Conservation (phyloP, 345 rosid genomes). For the Microcos paniculata region DNA sequence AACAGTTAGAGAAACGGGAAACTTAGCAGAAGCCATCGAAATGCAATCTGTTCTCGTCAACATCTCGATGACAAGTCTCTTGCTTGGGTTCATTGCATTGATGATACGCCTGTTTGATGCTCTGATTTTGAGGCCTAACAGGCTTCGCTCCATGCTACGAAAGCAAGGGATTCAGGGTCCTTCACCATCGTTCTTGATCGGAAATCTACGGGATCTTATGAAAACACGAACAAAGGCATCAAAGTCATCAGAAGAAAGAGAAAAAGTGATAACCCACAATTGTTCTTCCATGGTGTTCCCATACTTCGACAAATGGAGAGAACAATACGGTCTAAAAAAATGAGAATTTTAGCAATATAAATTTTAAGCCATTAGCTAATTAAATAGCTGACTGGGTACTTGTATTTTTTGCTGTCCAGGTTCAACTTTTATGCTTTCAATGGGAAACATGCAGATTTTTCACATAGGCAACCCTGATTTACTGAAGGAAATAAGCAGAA, state of each 20-base stretch:
- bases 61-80: neutral
- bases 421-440: conserved; percentile 26
- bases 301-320: conserved; percentile 31
- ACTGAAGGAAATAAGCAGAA: conserved; percentile 31
- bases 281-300: conserved; percentile 30
- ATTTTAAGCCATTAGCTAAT: neutral
- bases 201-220: conserved; percentile 38
- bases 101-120: neutral
- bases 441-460: conserved; percentile 34
- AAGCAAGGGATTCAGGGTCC: conserved; percentile 47
- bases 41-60: neutral
- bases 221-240: neutral
- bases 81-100: neutral
- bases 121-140: conserved; percentile 24
- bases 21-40: neutral
- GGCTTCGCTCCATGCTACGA: conserved; percentile 26
- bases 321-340: conserved; percentile 27
- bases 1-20: no score
- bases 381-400: neutral
- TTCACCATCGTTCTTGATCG: conserved; percentile 27
- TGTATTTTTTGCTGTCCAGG: conserved; percentile 18
- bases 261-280: conserved; percentile 20
- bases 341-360: neutral
- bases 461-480: conserved; percentile 30
- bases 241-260: neutral